These are phyloP conservation scores for Xylaria digitata DNA, from an alignment of 2,329 filamentous ascomycete genomes.

Conservation along the genomic window DNA sequence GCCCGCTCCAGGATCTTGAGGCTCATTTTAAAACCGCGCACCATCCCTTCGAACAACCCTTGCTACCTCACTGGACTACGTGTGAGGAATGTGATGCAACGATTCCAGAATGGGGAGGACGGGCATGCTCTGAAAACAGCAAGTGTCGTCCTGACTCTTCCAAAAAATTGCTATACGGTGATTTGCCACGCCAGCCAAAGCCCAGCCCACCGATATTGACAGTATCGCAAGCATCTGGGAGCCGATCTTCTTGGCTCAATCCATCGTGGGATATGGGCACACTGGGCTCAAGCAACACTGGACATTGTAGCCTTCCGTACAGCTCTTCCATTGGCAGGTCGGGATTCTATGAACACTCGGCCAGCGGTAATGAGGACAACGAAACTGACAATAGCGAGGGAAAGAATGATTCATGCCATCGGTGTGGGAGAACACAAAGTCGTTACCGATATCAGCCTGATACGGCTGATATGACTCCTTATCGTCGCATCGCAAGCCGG, in stretches of 20 bases:
- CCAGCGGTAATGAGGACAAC: slow-evolving; percentile 32
- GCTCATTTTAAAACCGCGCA: slow-evolving; percentile 44
- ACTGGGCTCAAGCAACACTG: slow-evolving; percentile 36
- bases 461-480: neutral
- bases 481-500: neutral
- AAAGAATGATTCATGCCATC: neutral
- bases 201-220: slow-evolving; percentile 37
- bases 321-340: slow-evolving; percentile 17
- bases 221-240: slow-evolving; percentile 45
- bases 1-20: slow-evolving; percentile 41
- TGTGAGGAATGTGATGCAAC: slow-evolving; percentile 41
- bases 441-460: slow-evolving; percentile 9
- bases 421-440: neutral
- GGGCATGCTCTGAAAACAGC: slow-evolving; percentile 30
- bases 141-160: slow-evolving; percentile 36
- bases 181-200: slow-evolving; percentile 32
- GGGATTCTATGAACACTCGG: slow-evolving; percentile 31
- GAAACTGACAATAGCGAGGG: slow-evolving; percentile 25
- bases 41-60: slow-evolving; percentile 39
- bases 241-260: slow-evolving; percentile 40
- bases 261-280: slow-evolving; percentile 28
- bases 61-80: slow-evolving; percentile 37
- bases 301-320: slow-evolving; percentile 27
- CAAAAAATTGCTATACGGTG: slow-evolving; percentile 45
- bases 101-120: slow-evolving; percentile 31